Percentiles rank a stretch among this genome's conserved stretches.
Conservation (phyloP, 2,329 filamentous ascomycete species). For the Cylindrodendrum hubeiense region DNA sequence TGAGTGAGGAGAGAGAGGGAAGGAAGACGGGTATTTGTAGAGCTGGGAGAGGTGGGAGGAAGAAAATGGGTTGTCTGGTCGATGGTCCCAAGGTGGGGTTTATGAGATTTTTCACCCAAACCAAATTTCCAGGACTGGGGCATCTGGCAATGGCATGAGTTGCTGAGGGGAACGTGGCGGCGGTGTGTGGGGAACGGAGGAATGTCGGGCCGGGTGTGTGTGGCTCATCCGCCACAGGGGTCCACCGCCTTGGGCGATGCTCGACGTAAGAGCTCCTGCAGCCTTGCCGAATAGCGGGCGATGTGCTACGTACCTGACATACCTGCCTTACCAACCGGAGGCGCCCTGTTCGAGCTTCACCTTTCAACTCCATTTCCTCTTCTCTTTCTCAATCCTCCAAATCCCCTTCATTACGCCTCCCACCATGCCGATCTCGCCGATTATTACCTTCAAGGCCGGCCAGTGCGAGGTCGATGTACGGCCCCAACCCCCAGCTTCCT, state of each 20-base stretch:
- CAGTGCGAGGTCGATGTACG: slow-evolving; percentile 86
- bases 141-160: slow-evolving; percentile 31
- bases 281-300: slow-evolving; percentile 43
- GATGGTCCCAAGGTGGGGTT: slow-evolving; percentile 55
- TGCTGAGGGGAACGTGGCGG: slow-evolving; percentile 39
- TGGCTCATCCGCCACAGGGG: slow-evolving; percentile 12
- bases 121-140: slow-evolving; percentile 43
- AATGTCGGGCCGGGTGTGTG: slow-evolving; percentile 32
- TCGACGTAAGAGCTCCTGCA: slow-evolving; percentile 56
- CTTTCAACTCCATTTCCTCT: slow-evolving; percentile 20
- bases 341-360: slow-evolving; percentile 23
- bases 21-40: slow-evolving; percentile 44
- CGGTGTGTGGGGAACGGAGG: slow-evolving; percentile 32
- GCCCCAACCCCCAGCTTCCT: slow-evolving; percentile 9
- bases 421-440: slow-evolving; percentile 83
- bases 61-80: slow-evolving; percentile 53
- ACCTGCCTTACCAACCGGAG: slow-evolving; percentile 16
- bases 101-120: slow-evolving; percentile 55
- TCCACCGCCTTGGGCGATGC: slow-evolving; percentile 25
- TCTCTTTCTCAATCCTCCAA: slow-evolving; percentile 21
- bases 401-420: slow-evolving; percentile 9
- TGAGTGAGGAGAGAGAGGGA: slow-evolving; percentile 37
- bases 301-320: slow-evolving; percentile 9
- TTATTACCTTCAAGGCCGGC: slow-evolving; percentile 98
- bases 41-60: slow-evolving; percentile 45